These are phyloP conservation scores for Bisporella sp. DNA, from an alignment of 2,329 filamentous ascomycete genomes.

Conservation along the genomic window DNA sequence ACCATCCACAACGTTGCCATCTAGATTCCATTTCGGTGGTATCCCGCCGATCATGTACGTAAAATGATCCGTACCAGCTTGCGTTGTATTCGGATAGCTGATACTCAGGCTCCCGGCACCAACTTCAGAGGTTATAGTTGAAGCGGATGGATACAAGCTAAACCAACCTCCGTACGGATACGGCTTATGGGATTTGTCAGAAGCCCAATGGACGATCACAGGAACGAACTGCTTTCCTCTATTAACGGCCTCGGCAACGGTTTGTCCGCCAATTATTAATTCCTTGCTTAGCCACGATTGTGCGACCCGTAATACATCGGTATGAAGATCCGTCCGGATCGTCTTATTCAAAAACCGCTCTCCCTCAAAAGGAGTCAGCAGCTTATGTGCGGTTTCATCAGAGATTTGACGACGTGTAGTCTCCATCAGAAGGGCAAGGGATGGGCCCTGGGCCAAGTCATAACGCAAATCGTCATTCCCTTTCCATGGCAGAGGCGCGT, in stretches of 20 bases:
- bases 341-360: conserved; percentile 30
- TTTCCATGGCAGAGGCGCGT: conserved; percentile 31
- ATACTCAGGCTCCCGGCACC: conserved; percentile 28
- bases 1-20: conserved; percentile 23
- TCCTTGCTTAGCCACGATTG: conserved; percentile 36
- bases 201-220: conserved; percentile 39
- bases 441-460: conserved; percentile 34
- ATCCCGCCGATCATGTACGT: conserved; percentile 33
- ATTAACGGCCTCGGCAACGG: conserved; percentile 30
- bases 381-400: conserved; percentile 23
- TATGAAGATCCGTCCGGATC: conserved; percentile 29
- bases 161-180: conserved; percentile 35
- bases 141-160: conserved; percentile 35
- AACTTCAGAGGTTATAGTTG: conserved; percentile 34
- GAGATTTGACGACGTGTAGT: conserved; percentile 26
- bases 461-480: conserved; percentile 34
- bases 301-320: conserved; percentile 25
- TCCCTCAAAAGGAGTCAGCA: conserved; percentile 29
- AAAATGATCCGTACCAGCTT: conserved; percentile 32
- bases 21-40: conserved; percentile 32
- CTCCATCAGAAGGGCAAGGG: conserved; percentile 33
- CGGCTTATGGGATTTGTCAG: conserved; percentile 32
- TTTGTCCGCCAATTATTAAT: conserved; percentile 36
- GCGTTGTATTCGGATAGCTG: conserved; percentile 34
- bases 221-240: conserved; percentile 36